Evolutionary conservation across 1,284 basidiomycete genomes (phyloP), one percentile per base, ranked within the genome.

Genomic region (Calocybe gambosa): DNA sequence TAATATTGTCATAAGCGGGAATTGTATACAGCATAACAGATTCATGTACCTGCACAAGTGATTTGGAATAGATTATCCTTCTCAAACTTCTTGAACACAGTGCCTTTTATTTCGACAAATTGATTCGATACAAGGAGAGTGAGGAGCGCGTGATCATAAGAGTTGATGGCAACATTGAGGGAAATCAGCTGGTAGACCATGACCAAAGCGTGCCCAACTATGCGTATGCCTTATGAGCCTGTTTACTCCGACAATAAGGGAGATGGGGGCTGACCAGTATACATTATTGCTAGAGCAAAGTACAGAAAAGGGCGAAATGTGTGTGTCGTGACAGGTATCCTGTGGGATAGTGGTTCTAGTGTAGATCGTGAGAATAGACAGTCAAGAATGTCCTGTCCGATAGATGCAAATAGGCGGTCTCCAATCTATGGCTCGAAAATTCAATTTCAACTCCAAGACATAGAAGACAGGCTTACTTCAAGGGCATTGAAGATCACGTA

Each of bases 41-140:
- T 18, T 6, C n/a, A 34, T 57, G 71, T 53, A 91, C 90, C 89
- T 53, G 93, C 94, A 60, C 93, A 97, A 47, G 93, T 96, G 53
- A 99, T 94, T 64, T 99, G 96, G 62, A 99, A 98, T n/a, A 99
- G 77, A 60, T 91, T 98, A 60, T 99, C 96, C 65, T 98, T 99
- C 64, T 99, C 96, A 58, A 99, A 99, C 64, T 91, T 98, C 68
- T 99, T 99, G 79, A 99, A 99, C 0, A 99, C 96, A 57, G 88
- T 94, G 31, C 95, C 94, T 67, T 99, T 99, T 69, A 99, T 99
- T 69, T 99, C 96, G 39, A 99, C 95, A 61, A 99, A 99, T 63
- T 99, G 96, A 63, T 99, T 99, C 37, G 93, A 97, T 36, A 99
- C 83, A 4, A 99, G 75, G 0, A 99, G 77, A 0, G 95, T 97